A percentile compares a stretch with the other conserved stretches of the same genome.
Evolutionary conservation across 1,284 basidiomycete genomes (phyloP).

Genomic region (Malassezia equina): DNA sequence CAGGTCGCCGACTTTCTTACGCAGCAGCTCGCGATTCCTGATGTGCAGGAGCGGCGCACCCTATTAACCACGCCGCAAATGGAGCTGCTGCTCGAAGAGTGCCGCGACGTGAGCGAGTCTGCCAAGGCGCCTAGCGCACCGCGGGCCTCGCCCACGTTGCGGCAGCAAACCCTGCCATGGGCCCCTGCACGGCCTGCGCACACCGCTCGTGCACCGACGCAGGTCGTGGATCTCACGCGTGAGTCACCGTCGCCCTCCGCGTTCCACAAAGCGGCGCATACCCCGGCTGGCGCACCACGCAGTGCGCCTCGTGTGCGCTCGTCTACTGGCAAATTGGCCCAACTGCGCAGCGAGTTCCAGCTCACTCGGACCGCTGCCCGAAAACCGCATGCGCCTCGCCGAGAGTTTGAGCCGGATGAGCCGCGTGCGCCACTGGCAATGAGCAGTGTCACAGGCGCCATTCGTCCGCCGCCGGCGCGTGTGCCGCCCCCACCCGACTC

Average conservation of each 20-base stretch:
- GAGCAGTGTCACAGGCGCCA: slow-evolving; percentile 31
- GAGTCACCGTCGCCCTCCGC: background rate
- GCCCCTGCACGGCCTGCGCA: background rate
- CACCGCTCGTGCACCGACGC: background rate
- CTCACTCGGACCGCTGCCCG: slow-evolving; percentile 19
- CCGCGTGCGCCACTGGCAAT: slow-evolving; percentile 30
- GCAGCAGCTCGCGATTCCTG: slow-evolving; percentile 32
- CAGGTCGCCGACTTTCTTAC: slow-evolving; percentile 36
- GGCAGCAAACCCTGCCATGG: slow-evolving; percentile 17
- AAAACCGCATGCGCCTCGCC: slow-evolving; percentile 25
- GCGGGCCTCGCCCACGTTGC: slow-evolving; percentile 11
- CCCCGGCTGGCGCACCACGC: slow-evolving; percentile 10
- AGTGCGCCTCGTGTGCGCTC: slow-evolving; percentile 13
- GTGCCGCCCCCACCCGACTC: slow-evolving; percentile 11
- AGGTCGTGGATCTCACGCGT: slow-evolving; percentile 11
- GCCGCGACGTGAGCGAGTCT: slow-evolving; percentile 16
- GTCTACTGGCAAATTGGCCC: slow-evolving; percentile 23
- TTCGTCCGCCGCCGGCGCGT: slow-evolving; percentile 13
- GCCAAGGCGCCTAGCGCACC: slow-evolving; percentile 12
- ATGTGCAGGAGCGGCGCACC: slow-evolving; percentile 25
- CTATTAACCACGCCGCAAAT: slow-evolving; percentile 33
- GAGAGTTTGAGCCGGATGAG: slow-evolving; percentile 20
- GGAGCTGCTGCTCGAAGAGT: slow-evolving; percentile 25
- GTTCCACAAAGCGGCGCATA: slow-evolving; percentile 4
- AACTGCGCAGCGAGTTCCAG: slow-evolving; percentile 31